These are phyloP conservation scores for Pythium dissimile DNA, from an alignment of 352 stramenopile species.

Conservation along the genomic window DNA sequence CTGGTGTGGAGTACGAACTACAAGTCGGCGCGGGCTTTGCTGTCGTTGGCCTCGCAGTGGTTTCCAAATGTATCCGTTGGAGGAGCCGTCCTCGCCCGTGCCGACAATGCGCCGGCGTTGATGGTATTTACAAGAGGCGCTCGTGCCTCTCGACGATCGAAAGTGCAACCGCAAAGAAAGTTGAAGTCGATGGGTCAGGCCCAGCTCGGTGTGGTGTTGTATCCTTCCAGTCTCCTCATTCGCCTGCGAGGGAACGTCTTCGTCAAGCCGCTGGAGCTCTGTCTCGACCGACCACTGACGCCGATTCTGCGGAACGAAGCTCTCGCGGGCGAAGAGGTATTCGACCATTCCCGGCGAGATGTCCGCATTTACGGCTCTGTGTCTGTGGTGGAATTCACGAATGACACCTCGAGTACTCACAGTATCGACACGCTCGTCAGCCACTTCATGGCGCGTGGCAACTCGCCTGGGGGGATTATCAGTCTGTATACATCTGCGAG, in stretches of 20 bases:
- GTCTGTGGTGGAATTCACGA: neutral
- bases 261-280: conserved; percentile 8
- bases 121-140: conserved; percentile 11
- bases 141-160: neutral
- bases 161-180: conserved; percentile 1
- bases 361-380: conserved; percentile 2
- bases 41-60: conserved; percentile 31
- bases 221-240: conserved; percentile 1
- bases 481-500: neutral
- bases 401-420: neutral
- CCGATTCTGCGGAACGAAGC: conserved; percentile 13
- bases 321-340: neutral
- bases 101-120: conserved; percentile 5
- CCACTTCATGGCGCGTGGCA: neutral
- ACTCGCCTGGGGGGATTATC: neutral
- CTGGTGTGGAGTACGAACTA: conserved; percentile 56
- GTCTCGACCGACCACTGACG: conserved; percentile 8
- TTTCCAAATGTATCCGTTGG: conserved; percentile 34
- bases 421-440: neutral
- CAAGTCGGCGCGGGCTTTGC: conserved; percentile 40
- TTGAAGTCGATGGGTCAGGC: neutral
- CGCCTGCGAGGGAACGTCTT: neutral
- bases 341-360: neutral
- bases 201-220: neutral
- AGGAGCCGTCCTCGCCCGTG: conserved; percentile 28